Base-by-base conservation (phyloP, 768 basidiomycete species). In the Trametes villosa region DNA sequence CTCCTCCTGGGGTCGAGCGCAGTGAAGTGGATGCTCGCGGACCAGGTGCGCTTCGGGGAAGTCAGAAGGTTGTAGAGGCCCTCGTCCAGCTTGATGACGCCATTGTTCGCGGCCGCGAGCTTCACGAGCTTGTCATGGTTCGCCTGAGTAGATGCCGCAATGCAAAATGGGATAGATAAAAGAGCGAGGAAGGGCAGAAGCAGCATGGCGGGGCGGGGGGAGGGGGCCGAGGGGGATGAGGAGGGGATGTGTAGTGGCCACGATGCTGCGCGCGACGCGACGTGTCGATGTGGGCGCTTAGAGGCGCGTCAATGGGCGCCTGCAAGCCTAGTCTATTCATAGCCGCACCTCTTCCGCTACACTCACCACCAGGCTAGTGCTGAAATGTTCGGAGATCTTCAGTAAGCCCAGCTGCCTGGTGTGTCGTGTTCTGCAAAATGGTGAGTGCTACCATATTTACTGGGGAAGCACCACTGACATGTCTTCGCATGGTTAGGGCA, bases 1-100 rank as follows among this genome's bases (percentile, higher is more conserved):
- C 87, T 90, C 70, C 92, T 86, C 63, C 87, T 82, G 11, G 84
- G 77, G 66, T 87, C 88, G 62, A 97, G 74, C 0, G 97, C 97
- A 1, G 97, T 99, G 72, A 98, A 83, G 13, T 94, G 87, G 53
- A 99, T 79, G 4, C 88, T 80, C n/a, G 88, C 86, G 1, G 91
- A 90, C 89, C 96, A 99, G 65, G 88, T 86, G 62, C 97, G 87
- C 62, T 86, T 81, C 9, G 88, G 82, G 6, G 83, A 75, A 3
- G 87, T 88, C 65, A 98, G 76, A 57, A 95, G 78, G 69, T 95
- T 91, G 75, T 87, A 99, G 2, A 83, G 79, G 29, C 79, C 79
- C 29, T 87, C 77, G 76, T 96, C 83, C 68, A 98, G 88, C 63
- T 82, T 86, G 73, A 98, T 90, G 70, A 95, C 70, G 49, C 96